Evolutionary conservation across 148 eudicot species (phyloP), one percentile per base, ranked within the genome.

Genomic region (Beta vulgaris): DNA sequence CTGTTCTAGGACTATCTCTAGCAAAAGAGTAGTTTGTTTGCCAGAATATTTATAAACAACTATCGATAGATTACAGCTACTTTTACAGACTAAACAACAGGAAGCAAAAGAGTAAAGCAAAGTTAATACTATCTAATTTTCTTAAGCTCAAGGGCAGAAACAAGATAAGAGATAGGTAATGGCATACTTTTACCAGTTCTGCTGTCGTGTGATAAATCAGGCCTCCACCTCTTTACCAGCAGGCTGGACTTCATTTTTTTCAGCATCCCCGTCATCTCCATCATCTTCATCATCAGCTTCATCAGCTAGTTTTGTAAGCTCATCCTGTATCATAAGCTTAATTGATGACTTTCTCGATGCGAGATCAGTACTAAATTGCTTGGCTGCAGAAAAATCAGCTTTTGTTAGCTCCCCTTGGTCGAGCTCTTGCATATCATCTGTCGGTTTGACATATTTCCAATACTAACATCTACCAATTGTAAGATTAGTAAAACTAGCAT

Each of bases 231-330:
- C 77, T 81, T 85, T 71, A 23, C 59, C 69, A 35, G 86, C 80
- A 72, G 87, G 87, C 37, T 73, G 80, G 25, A 78, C 82, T 74
- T 83, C 88, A 21, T 82, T 85, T 62, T 89, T 84, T 35, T 78
- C 82, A 6, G 82, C 73, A 48, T 77, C 86, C 11, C 43, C 84
- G 7, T 79, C 83, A 1, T 82, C 89, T 68, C 79, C 98, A n/a
- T 92, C 95, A 6, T 90, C 98, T 19, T 90, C 98, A 26, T 95
- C 99, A 11, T 89, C 99, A 2, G 87, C 90, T 78, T 86, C 98
- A 25, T 94, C 97, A 68, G 96, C 97, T 64, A 96, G 80, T 77
- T 86, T 92, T 19, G 96, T 96, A 25, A 96, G 96, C 83, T 96
- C 99, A 9, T 88, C 91, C 82, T 96, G 97, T 78, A 92, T 91